Evolutionary conservation across 495 filamentous ascomycete species (phyloP), one percentile per base, ranked within the genome.

Genomic region (Chaetomium tenue): DNA sequence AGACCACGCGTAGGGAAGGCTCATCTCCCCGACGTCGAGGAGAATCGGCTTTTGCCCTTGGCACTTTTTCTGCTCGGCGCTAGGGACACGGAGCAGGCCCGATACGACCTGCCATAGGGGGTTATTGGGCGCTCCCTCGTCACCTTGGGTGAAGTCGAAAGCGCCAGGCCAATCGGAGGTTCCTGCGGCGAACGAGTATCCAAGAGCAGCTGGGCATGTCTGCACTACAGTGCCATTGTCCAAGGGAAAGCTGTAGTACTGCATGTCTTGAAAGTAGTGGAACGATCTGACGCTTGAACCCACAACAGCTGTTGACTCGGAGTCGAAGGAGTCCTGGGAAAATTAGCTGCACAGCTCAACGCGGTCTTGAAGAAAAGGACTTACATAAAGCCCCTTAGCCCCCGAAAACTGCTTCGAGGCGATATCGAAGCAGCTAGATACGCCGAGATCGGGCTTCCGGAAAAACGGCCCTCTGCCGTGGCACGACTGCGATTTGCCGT

Each of bases 131-230:
- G 78, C 74, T 23, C 86, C 86, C 8, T 86, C 88, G 69, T 91
- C 84, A 63, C 87, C 90, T 73, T 98, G 94, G 22, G 88, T 92
- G 75, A 97, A 97, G 77, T 97, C 94, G 72, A 97, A 96, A 5
- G 86, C 86, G 5, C 94, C 94, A 0, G 93, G 93, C 16, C 94
- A 90, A 71, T 98, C 94, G 0, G 91, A 89, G 2, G 94, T 98
- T 28, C 94, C 94, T 18, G 89, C 94, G 20, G 94, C 94, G 75
- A 98, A 98, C 11, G 88, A 90, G 66, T 91, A 91, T 53, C 94
- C 94, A n/a, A 98, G 79, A 0, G 91, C 94, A 3, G 94, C 93
- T 39, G 91, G 88, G 72, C 94, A 97, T 6, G 93, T 96, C 65
- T 81, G 85, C 18, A 90, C 84, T 4, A 73, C 78, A 22, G 87